A percentile compares a stretch with the other conserved stretches of the same genome.
Evolutionary conservation across 2,329 filamentous ascomycete species (phyloP).

Genomic region (Diplodia sapinea): DNA sequence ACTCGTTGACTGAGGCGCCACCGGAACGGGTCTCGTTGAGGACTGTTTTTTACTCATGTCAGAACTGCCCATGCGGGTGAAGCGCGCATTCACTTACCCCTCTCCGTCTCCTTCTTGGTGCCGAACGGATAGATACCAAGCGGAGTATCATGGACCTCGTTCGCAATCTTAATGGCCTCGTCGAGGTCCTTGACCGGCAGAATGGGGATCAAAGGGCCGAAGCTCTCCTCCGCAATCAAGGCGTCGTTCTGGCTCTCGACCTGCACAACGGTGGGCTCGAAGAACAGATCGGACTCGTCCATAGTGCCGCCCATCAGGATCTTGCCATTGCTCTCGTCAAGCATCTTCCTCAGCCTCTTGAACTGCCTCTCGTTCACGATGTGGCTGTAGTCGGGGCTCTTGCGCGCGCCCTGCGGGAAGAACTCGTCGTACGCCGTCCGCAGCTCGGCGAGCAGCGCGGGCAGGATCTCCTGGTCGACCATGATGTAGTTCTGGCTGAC

Average conservation of each 20-base stretch:
- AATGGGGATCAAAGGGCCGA: conserved; percentile 89
- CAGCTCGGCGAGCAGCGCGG: conserved; percentile 75
- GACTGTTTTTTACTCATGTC: conserved; percentile 38
- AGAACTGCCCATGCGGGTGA: neutral
- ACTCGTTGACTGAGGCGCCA: conserved; percentile 58
- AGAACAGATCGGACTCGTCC: conserved; percentile 80
- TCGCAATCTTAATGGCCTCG: conserved; percentile 81
- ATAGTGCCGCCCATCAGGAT: conserved; percentile 85
- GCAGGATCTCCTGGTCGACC: conserved; percentile 75
- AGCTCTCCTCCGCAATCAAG: conserved; percentile 82
- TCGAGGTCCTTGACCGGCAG: conserved; percentile 80
- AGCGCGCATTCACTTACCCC: conserved; percentile 59
- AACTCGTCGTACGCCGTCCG: conserved; percentile 74
- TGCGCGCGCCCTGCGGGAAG: conserved; percentile 80
- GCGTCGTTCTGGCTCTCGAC: conserved; percentile 77
- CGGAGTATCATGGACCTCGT: conserved; percentile 81
- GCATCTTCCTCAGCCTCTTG: conserved; percentile 83
- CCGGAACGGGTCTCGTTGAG: conserved; percentile 57
- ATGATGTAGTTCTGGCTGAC: conserved; percentile 92
- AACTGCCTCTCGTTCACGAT: conserved; percentile 85
- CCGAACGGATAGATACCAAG: conserved; percentile 87
- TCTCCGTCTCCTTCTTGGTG: conserved; percentile 75
- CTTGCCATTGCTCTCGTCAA: conserved; percentile 82
- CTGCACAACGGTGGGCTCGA: conserved; percentile 91
- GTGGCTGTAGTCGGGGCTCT: conserved; percentile 77